Base-by-base conservation (phyloP, 1,139 yeast genomes). In the Pichia sp. region DNA sequence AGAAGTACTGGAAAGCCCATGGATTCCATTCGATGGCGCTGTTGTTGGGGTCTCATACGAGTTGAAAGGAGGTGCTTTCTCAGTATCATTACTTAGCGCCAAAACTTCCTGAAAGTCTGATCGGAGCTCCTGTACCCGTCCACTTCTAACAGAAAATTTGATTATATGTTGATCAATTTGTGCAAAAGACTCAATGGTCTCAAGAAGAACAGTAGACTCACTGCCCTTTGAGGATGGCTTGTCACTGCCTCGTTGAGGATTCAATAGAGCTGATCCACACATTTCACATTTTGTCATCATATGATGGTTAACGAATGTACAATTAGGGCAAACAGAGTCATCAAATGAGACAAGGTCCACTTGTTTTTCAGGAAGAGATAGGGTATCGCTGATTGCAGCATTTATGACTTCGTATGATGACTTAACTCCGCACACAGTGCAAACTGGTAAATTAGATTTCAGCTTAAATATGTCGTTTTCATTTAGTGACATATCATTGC, bases 271-370 rank as follows among this genome's bases (percentile, higher is more conserved):
- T 0, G 80, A 65, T 0, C 95, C 96, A 61, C 97, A 91, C 55
- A 91, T 71, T 56, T 91, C 98, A 56, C 98, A 91, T 44, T 66
- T 68, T 32, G 69, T 63, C 65, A 91, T 63, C 4, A 84, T 74
- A 0, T 88, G 83, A 56, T 88, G 96, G 54, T 91, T 91, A 13
- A 74, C 63, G 51, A 88, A 91, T 0, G 97, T 91, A 51, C 97
- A 91, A 30, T 71, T 67, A 0, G 87, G 78, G 48, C 98, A 91
- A 33, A 68, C 67, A 29, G 68, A 64, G 37, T 72, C 67, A 34
- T 63, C 56, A 31, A 48, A 47, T 3, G 53, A 45, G 2, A 49
- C 22, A 4, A 49, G 29, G 39, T 51, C 55, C 1, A 44, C 13
- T 3, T 23, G 32, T 2, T 27, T 17, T 5, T 19, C 9, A 3